A percentile compares a stretch with the other conserved stretches of the same genome.
Evolutionary conservation across 345 rosid species (phyloP).

Genomic region (Brassica incana): DNA sequence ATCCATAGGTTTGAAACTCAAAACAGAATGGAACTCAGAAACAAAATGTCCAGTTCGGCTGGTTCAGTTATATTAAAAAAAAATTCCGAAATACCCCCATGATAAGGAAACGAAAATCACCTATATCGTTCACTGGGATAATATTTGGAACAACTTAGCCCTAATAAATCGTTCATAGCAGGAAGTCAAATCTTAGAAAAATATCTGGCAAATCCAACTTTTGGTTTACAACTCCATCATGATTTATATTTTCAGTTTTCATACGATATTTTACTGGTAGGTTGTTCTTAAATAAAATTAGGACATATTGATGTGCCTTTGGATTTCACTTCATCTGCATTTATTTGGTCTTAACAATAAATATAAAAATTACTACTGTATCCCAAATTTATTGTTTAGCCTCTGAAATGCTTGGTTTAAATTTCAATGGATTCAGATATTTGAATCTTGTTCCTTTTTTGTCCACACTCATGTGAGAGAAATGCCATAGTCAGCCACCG

Average conservation of each 20-base stretch:
- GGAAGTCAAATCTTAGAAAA: background rate
- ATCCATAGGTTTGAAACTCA: background rate
- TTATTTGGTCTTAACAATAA: constrained; percentile 6
- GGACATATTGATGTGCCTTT: background rate
- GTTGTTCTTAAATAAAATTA: background rate
- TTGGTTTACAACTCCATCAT: background rate
- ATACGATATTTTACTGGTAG: background rate
- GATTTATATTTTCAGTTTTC: background rate
- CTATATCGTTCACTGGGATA: background rate
- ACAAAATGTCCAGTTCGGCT: background rate
- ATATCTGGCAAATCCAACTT: background rate
- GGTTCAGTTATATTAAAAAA: background rate
- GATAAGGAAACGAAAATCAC: background rate
- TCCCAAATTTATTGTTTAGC: background rate
- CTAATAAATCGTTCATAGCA: background rate
- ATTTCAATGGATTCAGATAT: background rate
- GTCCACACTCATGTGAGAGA: background rate
- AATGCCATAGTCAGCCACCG: background rate
- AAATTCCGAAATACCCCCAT: background rate
- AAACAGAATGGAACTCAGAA: background rate
- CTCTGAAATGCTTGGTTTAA: background rate
- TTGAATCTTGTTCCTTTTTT: background rate
- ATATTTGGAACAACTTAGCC: background rate
- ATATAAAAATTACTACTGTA: background rate
- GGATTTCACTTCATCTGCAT: background rate